phyloP scores from a whole-genome alignment of 441 rosid species.

The Biscutella laevigata region DNA sequence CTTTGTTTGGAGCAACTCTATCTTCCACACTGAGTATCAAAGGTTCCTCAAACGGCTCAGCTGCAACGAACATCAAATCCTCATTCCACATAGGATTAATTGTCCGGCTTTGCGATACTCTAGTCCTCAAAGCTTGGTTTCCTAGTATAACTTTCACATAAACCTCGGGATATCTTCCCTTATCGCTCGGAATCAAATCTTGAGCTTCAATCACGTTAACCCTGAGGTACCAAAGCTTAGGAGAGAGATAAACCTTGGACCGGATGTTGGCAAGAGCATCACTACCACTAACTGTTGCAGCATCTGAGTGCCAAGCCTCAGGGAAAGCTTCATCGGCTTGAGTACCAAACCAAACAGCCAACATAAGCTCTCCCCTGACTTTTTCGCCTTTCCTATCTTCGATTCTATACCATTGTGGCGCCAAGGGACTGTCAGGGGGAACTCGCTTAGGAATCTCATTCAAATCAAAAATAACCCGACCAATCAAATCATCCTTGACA shows the following conservation, averaged over 20 bases:
- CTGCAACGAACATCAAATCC: conserved; percentile 90
- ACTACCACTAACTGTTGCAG: conserved; percentile 67
- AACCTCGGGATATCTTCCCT: conserved; percentile 71
- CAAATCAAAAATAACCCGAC: conserved; percentile 70
- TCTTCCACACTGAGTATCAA: conserved; percentile 78
- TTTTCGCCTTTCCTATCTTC: conserved; percentile 74
- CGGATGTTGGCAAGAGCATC: conserved; percentile 81
- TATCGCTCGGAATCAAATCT: conserved; percentile 63
- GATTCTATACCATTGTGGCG: conserved; percentile 91
- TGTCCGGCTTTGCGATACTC: conserved; percentile 49
- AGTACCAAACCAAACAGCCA: conserved; percentile 98
- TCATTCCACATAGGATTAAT: conserved; percentile 92
- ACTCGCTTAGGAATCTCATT: conserved; percentile 81
- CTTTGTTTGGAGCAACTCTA: conserved; percentile 79
- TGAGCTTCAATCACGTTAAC: conserved; percentile 96
- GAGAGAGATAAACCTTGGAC: conserved; percentile 90
- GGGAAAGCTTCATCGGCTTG: conserved; percentile 98
- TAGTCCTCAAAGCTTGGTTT: conserved; percentile 55
- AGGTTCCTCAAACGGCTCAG: conserved; percentile 88
- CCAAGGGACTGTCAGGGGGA: conserved; percentile 94
- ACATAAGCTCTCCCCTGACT: conserved; percentile 76
- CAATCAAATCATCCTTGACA: conserved; percentile 83
- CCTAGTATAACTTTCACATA: conserved; percentile 68
- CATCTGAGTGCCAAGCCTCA: conserved; percentile 99
- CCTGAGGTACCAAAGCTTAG: conserved; percentile 93